Percentiles rank a stretch among this genome's conserved stretches.
Evolutionary conservation across 805 yeast species (phyloP).

Genomic region (Saccharomycopsis sp.): DNA sequence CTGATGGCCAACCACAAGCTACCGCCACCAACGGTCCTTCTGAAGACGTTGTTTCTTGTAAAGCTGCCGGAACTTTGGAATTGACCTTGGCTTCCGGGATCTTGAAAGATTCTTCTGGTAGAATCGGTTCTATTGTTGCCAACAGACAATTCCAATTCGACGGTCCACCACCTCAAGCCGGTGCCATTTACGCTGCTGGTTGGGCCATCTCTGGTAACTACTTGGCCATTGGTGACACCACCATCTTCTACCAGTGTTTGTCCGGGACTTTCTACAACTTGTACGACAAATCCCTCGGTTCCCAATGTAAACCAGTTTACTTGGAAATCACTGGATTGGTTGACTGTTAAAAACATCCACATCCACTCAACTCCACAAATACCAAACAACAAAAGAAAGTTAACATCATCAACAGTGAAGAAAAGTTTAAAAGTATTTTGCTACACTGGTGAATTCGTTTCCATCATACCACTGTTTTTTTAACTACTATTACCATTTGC

Average conservation of each 20-base stretch:
- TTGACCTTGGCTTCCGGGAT: slow-evolving; percentile 42
- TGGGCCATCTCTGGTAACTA: slow-evolving; percentile 49
- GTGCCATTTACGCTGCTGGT: slow-evolving; percentile 54
- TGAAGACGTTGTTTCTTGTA: slow-evolving; percentile 23
- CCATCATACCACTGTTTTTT: too few relatives aligned
- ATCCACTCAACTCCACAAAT: too few relatives aligned
- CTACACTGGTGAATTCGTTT: too few relatives aligned
- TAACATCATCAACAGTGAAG: neutral
- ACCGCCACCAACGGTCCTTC: slow-evolving; percentile 26
- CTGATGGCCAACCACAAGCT: slow-evolving; percentile 23
- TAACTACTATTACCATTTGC: too few relatives aligned
- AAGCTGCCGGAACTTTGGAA: slow-evolving; percentile 35
- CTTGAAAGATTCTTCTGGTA: slow-evolving; percentile 46
- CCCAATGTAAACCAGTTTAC: slow-evolving; percentile 48
- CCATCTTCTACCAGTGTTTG: slow-evolving; percentile 54
- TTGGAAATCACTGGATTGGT: slow-evolving; percentile 43
- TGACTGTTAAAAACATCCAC: slow-evolving; percentile 26
- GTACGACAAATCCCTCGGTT: slow-evolving; percentile 46
- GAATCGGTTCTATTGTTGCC: slow-evolving; percentile 65
- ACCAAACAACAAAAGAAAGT: too few relatives aligned
- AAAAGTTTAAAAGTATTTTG: too few relatives aligned
- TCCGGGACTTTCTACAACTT: slow-evolving; percentile 64
- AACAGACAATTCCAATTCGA: slow-evolving; percentile 73
- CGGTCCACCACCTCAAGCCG: slow-evolving; percentile 73
- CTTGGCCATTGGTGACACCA: slow-evolving; percentile 48